Percentiles rank a stretch among this genome's conserved stretches.
phyloP scores from a whole-genome alignment of 2,329 filamentous ascomycete species.

The Chaetomiaceae sp. region DNA sequence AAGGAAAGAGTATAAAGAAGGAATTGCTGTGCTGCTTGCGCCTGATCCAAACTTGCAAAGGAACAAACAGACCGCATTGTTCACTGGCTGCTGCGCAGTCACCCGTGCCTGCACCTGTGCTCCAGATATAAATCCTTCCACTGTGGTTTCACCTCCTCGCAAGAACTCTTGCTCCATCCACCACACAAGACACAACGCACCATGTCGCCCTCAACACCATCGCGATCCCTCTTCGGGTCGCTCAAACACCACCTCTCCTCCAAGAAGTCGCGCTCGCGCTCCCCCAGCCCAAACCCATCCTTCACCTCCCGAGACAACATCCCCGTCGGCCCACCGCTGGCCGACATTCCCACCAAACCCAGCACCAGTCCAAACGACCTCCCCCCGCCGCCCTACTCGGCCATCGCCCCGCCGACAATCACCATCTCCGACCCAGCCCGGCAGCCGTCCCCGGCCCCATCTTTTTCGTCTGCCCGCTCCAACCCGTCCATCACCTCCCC shows the following conservation, averaged over 20 bases:
- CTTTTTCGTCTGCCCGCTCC: constrained; percentile 26
- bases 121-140: too few species aligned
- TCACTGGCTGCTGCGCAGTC: too few species aligned
- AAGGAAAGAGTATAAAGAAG: background rate
- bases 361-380: background rate
- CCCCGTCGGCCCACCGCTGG: constrained; percentile 2
- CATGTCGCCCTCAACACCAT: constrained; percentile 12
- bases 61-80: too few species aligned
- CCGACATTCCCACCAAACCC: background rate
- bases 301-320: background rate
- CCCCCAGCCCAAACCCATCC: constrained; percentile 12
- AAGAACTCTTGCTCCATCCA: too few species aligned
- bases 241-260: constrained; percentile 35
- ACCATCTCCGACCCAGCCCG: constrained; percentile 15
- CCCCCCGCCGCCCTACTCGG: constrained; percentile 22
- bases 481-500: constrained; percentile 34
- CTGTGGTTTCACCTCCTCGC: too few species aligned
- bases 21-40: background rate
- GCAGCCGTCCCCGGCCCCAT: constrained; percentile 25
- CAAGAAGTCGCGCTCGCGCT: constrained; percentile 24
- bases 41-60: background rate
- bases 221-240: constrained; percentile 28
- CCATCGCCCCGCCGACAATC: constrained; percentile 12
- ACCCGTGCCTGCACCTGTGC: background rate
- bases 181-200: background rate